Base-by-base conservation (phyloP, 768 basidiomycete species). In the Leccinum truebloodii region DNA sequence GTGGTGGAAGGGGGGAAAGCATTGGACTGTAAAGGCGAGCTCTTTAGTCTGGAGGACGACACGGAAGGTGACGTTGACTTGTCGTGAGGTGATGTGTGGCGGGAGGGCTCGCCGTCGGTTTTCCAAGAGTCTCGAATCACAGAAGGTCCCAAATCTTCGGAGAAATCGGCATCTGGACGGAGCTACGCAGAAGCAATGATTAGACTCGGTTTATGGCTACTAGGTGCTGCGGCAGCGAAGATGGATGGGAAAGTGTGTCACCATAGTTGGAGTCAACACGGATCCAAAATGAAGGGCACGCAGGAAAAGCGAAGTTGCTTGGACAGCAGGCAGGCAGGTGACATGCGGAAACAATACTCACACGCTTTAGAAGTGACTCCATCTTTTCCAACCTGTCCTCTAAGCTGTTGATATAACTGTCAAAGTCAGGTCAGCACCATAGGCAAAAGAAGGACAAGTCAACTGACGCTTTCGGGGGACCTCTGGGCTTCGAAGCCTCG, bases 111-210 rank as follows among this genome's bases (percentile, higher is more conserved):
- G 53, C 58, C 22, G 58, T 74, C 74, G 13, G 53, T 59, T 65
- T 72, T 88, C 89, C 89, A 90, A 5, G 87, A 88, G 63, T 80
- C 87, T 39, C 87, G 83, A 51, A 83, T 37, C 9, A 90, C 74
- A 2, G 81, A 81, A 7, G 86, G 83, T 0, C 89, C 89, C 52
- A 91, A 76, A 62, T 87, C 83, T 22, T 79, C 73, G 35, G 83
- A 80, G 68, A 88, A 86, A 68, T 89, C 86, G 50, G 74, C 69
- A 61, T 83, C 82, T 32, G 89, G 89, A 30, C 78, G 80, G 64
- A 90, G 77, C 89, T 90, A 66, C 64, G 60, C 55, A 59, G 58
- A 54, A 48, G 48, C 8, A 50, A 52, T 9, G 16, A 59, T 69
- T 32, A 73, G 64, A 55, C 12, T 48, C 41, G 3, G 16, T 54